A percentile compares a stretch with the other conserved stretches of the same genome.
phyloP scores from a whole-genome alignment of 306 rosid genomes.

The Quercus alba region DNA sequence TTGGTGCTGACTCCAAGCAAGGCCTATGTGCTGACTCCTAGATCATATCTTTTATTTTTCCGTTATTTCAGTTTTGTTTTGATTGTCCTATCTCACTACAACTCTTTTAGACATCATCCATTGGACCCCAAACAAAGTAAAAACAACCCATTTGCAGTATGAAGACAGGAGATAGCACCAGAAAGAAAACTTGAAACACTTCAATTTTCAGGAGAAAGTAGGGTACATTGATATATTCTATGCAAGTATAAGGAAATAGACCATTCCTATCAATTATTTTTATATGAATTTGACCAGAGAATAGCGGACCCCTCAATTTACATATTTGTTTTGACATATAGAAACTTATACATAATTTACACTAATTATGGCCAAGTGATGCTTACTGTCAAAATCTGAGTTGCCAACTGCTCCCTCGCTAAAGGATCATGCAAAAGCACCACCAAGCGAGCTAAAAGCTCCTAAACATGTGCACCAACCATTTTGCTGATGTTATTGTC shows the following conservation, averaged over 20 bases:
- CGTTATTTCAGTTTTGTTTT: no score
- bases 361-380: conserved; percentile 6
- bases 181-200: background rate
- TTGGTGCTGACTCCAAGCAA: no score
- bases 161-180: conserved; percentile 12
- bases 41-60: no score
- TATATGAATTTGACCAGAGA: background rate
- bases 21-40: no score
- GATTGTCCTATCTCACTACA: no score
- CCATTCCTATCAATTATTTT: background rate
- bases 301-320: background rate
- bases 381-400: conserved; percentile 86
- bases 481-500: background rate
- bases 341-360: background rate
- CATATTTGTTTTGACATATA: background rate
- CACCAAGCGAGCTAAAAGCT: conserved; percentile 85
- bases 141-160: background rate
- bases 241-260: background rate
- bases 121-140: background rate
- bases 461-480: conserved; percentile 48
- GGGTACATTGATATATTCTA: background rate
- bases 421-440: conserved; percentile 95
- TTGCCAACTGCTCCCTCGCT: conserved; percentile 84
- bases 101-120: no score
- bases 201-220: conserved; percentile 10